Percentiles rank a stretch among this genome's conserved stretches.
phyloP scores from a whole-genome alignment of 2,329 filamentous ascomycete species.

The Colletotrichum sp. region DNA sequence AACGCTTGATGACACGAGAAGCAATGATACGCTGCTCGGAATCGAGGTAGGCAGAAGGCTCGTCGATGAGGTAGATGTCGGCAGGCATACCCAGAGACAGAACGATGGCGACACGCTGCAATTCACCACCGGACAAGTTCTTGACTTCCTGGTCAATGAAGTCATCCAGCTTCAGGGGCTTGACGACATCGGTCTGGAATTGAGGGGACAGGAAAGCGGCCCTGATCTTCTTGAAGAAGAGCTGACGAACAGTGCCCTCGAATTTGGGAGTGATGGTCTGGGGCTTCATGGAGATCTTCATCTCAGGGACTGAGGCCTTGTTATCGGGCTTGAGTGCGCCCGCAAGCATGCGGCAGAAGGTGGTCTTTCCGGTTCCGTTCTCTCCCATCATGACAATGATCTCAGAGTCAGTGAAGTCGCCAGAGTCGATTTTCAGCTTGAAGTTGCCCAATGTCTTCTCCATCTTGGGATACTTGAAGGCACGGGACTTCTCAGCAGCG shows the following conservation, averaged over 20 bases:
- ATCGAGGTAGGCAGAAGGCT: constrained; percentile 96
- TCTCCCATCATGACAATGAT: constrained; percentile 99
- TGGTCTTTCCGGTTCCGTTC: constrained; percentile 99
- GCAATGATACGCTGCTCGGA: constrained; percentile 99
- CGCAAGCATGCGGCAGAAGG: constrained; percentile 95
- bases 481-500: constrained; percentile 80
- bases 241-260: constrained; percentile 91
- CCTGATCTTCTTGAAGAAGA: constrained; percentile 99
- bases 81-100: constrained; percentile 94
- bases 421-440: constrained; percentile 79
- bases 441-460: constrained; percentile 92
- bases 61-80: constrained; percentile 98
- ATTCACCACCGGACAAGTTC: constrained; percentile 98
- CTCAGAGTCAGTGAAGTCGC: constrained; percentile 95
- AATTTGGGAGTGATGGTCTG: constrained; percentile 99
- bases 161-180: constrained; percentile 98
- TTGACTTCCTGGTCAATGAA: constrained; percentile 99
- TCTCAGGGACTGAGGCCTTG: constrained; percentile 78
- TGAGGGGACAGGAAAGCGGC: constrained; percentile 94
- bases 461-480: constrained; percentile 89
- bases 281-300: constrained; percentile 99
- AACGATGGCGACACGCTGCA: constrained; percentile 98
- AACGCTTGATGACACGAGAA: constrained; percentile 97
- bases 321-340: constrained; percentile 92
- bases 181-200: constrained; percentile 99